Base-by-base conservation (phyloP, 2,329 filamentous ascomycete species). In the Calonectria hawksworthii region DNA sequence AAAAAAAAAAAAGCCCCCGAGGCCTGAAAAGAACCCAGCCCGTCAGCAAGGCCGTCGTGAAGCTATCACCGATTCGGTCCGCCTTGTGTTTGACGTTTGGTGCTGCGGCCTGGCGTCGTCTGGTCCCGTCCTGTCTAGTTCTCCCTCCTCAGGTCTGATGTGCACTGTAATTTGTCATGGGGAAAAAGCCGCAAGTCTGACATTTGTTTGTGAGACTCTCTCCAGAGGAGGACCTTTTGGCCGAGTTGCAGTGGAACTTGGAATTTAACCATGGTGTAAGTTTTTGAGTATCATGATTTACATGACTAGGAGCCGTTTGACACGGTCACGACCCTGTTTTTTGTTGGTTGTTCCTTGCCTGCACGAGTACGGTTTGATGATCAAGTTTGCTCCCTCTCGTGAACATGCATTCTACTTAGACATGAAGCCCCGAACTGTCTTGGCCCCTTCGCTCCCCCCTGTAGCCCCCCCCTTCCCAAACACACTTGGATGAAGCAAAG, bases 41-140 rank as follows among this genome's bases (percentile, higher is more conserved):
- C 30, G 63, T 66, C 61, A 67, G 70, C 63, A 5, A 72, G 52
- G 28, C 32, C 32, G 59, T 32, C 26, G 63, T 32, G 38, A 59
- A 66, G 70, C 70, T 61, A 67, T 72, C 52, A 61, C 63, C 38
- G 38, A 67, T 72, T 54, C 47, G 54, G 64, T 47, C 51, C n/a
- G 32, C 34, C 44, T 28, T 23, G 64, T 54, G 56, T 68, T 69
- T 69, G 71, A 73, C 32, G 28, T 56, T 59, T 30, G 56, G 47
- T 59, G 28, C 30, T 28, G 50, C 47, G 34, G 44, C 38, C 28
- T 51, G 68, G 68, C 23, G 38, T 63, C 30, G 68, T 41, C 65
- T 64, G 34, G 70, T 56, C 65, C 68, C 9, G 70, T 67, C 69
- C 26, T 30, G 26, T 50, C 69, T 67, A 36, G 56, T 47, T 54